These are phyloP conservation scores for Calonectria hawksworthii DNA, from an alignment of 2,329 filamentous ascomycete genomes.

Conservation along the genomic window DNA sequence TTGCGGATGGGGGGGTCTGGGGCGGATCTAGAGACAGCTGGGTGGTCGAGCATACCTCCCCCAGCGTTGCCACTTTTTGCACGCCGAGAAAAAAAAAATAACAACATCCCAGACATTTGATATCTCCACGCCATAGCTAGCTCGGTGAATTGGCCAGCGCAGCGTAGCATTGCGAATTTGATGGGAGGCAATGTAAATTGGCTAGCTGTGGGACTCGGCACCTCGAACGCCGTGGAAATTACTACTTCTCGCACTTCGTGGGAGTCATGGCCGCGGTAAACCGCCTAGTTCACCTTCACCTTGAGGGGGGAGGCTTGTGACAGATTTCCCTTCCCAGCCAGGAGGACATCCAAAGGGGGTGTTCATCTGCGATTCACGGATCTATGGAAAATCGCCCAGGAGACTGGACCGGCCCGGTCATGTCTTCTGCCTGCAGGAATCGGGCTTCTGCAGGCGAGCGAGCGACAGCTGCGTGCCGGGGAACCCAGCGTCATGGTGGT, in stretches of 20 bases:
- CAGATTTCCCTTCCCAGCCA: conserved; percentile 4
- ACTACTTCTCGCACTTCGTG: background rate
- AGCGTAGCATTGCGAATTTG: background rate
- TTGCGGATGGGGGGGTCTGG: conserved; percentile 39
- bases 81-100: conserved; percentile 15
- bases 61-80: conserved; percentile 23
- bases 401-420: conserved; percentile 42
- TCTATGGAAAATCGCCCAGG: conserved; percentile 34
- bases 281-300: background rate
- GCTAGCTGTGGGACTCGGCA: conserved; percentile 39
- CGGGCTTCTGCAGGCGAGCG: conserved; percentile 26
- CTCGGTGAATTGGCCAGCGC: conserved; percentile 16
- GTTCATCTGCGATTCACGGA: conserved; percentile 40
- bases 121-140: conserved; percentile 21
- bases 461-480: conserved; percentile 30
- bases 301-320: background rate
- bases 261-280: background rate
- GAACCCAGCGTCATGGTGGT: conserved; percentile 28
- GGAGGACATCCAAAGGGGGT: conserved; percentile 19
- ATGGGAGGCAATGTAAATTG: conserved; percentile 1
- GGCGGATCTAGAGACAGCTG: conserved; percentile 30
- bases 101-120: conserved; percentile 2
- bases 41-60: conserved; percentile 26
- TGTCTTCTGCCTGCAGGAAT: conserved; percentile 28
- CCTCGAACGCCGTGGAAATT: background rate